Base-by-base conservation (phyloP, 2,329 filamentous ascomycete species). In the Incumbomyces lentus region DNA sequence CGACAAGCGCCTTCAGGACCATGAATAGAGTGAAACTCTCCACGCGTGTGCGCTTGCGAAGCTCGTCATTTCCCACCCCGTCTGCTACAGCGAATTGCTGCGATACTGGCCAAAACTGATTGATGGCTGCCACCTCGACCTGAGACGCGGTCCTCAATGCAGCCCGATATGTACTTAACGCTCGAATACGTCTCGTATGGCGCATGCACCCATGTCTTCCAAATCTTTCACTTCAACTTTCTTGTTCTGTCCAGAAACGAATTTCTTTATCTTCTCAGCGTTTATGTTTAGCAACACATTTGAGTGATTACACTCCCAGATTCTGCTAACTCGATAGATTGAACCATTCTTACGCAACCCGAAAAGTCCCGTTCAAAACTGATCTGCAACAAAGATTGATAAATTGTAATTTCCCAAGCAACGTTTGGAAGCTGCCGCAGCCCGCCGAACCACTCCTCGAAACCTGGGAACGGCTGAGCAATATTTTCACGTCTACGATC, bases 21-120 rank as follows among this genome's bases (percentile, higher is more conserved):
- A 29, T 31, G 42, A 45, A 45, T 38, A 32, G 19, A 7, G 5
- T 22, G 14, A 16, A 26, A 26, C 22, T 4, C 22, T 26, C 22
- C 8, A 26, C 5, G 42, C 42, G 42, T 11, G 12, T 45, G 42
- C 42, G 42, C 42, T 45, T 45, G 12, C 31, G 11, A 31, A n/a
- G 13, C 33, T 37, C 22, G 8, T 45, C 42, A 45, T 45, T 26
- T 37, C 34, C 17, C 16, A n/a, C 11, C 42, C 18, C 42, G 33
- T 31, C 22, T 37, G 38, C 29, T 2, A 31, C 33, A 6, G 29
- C 42, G 42, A 45, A 38, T 45, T 14, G 35, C n/a, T 16, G 17
- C 10, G 14, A 34, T 17, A 26, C 22, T 26, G 8, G 22, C 22
- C 8, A 26, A 8, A 26, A 26, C 22, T 8, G 5, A 26, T 5